A percentile compares a stretch with the other conserved stretches of the same genome.
Evolutionary conservation across 306 rosid species (phyloP).

Genomic region (Prunus armeniaca): DNA sequence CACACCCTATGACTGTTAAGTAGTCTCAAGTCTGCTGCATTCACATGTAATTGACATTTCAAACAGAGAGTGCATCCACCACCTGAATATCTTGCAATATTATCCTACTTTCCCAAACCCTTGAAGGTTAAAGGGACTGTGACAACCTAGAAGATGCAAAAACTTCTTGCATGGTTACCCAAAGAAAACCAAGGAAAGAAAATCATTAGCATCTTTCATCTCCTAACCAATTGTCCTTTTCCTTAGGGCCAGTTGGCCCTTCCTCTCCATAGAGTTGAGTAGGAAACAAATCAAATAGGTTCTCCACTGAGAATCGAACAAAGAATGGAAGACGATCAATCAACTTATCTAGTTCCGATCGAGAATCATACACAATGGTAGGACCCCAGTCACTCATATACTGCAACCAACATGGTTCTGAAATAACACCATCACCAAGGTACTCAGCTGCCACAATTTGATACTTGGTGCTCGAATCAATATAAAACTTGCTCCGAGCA

Average conservation of each 20-base stretch:
- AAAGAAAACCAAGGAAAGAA: neutral
- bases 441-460: slow-evolving; percentile 82
- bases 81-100: too few relatives aligned
- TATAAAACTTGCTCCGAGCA: slow-evolving; percentile 55
- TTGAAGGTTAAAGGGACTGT: too few relatives aligned
- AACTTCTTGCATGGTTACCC: neutral
- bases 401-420: slow-evolving; percentile 90
- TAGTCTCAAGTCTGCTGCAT: too few relatives aligned
- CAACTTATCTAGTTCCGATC: slow-evolving; percentile 68
- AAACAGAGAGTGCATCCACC: too few relatives aligned
- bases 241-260: slow-evolving; percentile 98
- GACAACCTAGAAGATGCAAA: too few relatives aligned
- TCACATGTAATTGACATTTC: too few relatives aligned
- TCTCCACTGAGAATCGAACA: slow-evolving; percentile 80
- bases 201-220: slow-evolving; percentile 52
- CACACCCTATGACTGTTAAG: too few relatives aligned
- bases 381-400: slow-evolving; percentile 99
- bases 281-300: slow-evolving; percentile 73
- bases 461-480: slow-evolving; percentile 73
- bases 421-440: slow-evolving; percentile 61
- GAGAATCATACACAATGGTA: slow-evolving; percentile 56
- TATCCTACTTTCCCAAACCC: too few relatives aligned
- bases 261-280: slow-evolving; percentile 87
- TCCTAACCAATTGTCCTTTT: slow-evolving; percentile 81
- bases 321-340: slow-evolving; percentile 68